These are phyloP conservation scores for Dendrocalamus sinicus DNA, from an alignment of 176 grass and related monocot species.

Conservation along the genomic window DNA sequence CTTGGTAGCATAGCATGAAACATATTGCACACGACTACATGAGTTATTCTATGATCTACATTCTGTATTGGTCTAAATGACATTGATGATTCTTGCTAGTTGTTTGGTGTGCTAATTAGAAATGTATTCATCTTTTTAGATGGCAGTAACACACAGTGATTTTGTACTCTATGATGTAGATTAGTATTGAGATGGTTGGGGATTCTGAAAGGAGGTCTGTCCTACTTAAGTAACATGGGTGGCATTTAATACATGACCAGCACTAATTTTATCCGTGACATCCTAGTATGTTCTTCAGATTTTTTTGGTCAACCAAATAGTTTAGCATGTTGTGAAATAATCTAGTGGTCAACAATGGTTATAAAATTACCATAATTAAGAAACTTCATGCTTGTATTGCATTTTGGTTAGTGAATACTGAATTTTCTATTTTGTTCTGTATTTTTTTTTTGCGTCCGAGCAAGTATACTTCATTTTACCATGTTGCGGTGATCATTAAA, in stretches of 20 bases:
- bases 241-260: not conserved
- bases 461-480: not conserved
- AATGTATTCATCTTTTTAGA: not conserved
- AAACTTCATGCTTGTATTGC: not conserved
- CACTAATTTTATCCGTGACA: not conserved
- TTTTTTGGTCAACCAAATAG: not conserved
- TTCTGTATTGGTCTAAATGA: not conserved
- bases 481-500: not conserved
- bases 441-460: not conserved
- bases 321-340: not conserved
- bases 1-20: conserved; percentile 30
- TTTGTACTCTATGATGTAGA: not conserved
- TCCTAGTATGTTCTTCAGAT: not conserved
- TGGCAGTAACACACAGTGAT: not conserved
- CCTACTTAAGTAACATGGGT: not conserved
- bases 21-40: not conserved
- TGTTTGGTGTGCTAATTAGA: not conserved
- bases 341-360: not conserved
- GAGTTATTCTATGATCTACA: not conserved
- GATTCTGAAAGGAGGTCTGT: not conserved
- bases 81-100: not conserved
- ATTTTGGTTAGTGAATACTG: not conserved
- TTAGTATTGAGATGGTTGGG: not conserved
- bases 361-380: not conserved
- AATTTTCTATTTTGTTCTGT: not conserved